Evolutionary conservation across 352 stramenopile species (phyloP).

Genomic region (Phytophthora crassamura): DNA sequence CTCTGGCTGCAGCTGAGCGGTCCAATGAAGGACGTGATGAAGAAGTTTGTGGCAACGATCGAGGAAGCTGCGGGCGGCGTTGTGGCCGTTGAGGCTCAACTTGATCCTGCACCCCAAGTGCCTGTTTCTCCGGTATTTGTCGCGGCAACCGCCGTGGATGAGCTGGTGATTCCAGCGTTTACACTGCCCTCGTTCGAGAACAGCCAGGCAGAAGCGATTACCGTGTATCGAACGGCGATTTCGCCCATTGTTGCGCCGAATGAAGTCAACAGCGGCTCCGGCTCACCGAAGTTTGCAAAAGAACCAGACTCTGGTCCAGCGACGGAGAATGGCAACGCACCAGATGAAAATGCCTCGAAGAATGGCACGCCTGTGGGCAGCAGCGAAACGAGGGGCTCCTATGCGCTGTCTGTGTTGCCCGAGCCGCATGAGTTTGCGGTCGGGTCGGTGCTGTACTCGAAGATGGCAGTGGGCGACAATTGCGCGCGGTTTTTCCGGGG

Average conservation of each 20-base stretch:
- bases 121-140: slow-evolving; percentile 4
- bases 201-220: slow-evolving; percentile 15
- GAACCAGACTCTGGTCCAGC: not conserved
- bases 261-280: not conserved
- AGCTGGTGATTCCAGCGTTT: slow-evolving; percentile 34
- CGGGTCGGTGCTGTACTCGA: slow-evolving; percentile 48
- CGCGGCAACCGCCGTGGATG: slow-evolving; percentile 17
- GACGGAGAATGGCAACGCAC: not conserved
- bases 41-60: slow-evolving; percentile 36
- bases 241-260: slow-evolving; percentile 36
- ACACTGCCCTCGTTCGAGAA: slow-evolving; percentile 24
- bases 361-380: not conserved
- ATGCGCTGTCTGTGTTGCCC: slow-evolving; percentile 2
- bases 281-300: slow-evolving; percentile 7
- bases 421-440: slow-evolving; percentile 44
- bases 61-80: slow-evolving; percentile 25
- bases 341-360: not conserved
- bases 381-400: too few species aligned
- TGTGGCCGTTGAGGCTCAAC: slow-evolving; percentile 25
- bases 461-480: slow-evolving; percentile 45
- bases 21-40: slow-evolving; percentile 63
- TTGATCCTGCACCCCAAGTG: not conserved
- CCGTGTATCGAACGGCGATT: slow-evolving; percentile 41
- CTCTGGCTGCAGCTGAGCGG: slow-evolving; percentile 56
- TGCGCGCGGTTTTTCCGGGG: slow-evolving; percentile 55